These are phyloP conservation scores for Aspergillus conjunctus DNA, from an alignment of 495 filamentous ascomycete genomes.

Conservation along the genomic window DNA sequence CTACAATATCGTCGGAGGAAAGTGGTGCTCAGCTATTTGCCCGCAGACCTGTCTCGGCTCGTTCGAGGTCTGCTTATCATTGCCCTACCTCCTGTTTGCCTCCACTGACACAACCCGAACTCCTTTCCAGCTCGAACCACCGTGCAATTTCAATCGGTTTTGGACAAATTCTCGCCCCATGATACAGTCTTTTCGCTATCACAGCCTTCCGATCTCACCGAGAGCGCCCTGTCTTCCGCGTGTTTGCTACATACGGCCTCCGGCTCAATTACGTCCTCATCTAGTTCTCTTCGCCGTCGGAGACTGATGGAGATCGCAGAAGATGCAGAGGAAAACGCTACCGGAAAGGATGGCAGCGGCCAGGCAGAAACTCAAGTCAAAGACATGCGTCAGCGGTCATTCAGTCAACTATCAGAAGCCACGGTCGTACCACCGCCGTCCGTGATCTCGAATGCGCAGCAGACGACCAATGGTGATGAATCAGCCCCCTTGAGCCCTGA, in stretches of 20 bases:
- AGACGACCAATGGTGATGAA: conserved; percentile 22
- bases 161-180: conserved; percentile 83
- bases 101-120: conserved; percentile 6
- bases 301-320: conserved; percentile 89
- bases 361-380: conserved; percentile 19
- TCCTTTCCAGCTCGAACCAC: conserved; percentile 71
- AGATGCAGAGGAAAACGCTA: conserved; percentile 65
- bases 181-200: conserved; percentile 79
- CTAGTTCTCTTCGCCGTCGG: conserved; percentile 72
- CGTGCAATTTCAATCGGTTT: conserved; percentile 89
- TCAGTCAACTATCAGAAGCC: conserved; percentile 43
- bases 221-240: conserved; percentile 82
- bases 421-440: conserved; percentile 40
- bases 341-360: conserved; percentile 54
- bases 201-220: conserved; percentile 75
- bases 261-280: conserved; percentile 83
- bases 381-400: conserved; percentile 35
- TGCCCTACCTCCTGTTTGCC: conserved; percentile 10
- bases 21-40: conserved; percentile 88
- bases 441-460: conserved; percentile 23
- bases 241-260: conserved; percentile 90
- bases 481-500: conserved; percentile 24
- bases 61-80: conserved; percentile 70
- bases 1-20: conserved; percentile 86
- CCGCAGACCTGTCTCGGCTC: conserved; percentile 84